A percentile compares a stretch with the other conserved stretches of the same genome.
phyloP scores from a whole-genome alignment of 116 monocot species.

The Dioscorea cayenensis region DNA sequence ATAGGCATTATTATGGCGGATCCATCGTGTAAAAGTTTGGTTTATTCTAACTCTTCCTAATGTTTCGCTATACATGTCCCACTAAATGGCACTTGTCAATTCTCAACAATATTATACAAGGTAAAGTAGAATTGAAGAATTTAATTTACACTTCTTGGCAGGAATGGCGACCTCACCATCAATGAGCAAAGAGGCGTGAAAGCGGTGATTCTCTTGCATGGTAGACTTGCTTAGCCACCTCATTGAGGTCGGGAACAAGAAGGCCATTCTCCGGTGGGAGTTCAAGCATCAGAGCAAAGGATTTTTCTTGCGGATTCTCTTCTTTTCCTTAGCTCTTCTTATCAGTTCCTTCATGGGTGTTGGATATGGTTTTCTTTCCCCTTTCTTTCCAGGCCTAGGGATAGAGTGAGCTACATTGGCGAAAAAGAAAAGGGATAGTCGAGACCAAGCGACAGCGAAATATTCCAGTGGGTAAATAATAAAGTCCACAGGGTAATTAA shows the following conservation, averaged over 20 bases:
- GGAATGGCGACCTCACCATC: conserved; percentile 21
- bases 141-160: conserved; percentile 27
- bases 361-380: conserved; percentile 67
- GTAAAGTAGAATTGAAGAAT: too few species aligned
- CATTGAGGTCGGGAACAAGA: conserved; percentile 46
- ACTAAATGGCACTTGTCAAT: too few species aligned
- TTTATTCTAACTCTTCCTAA: too few species aligned
- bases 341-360: conserved; percentile 62
- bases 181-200: conserved; percentile 23
- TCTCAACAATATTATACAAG: too few species aligned
- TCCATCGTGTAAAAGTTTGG: too few species aligned
- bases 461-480: too few species aligned
- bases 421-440: too few species aligned
- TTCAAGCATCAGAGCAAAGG: conserved; percentile 48
- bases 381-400: conserved; percentile 47
- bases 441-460: too few species aligned
- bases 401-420: too few species aligned
- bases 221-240: conserved; percentile 48
- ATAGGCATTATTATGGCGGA: too few species aligned
- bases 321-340: conserved; percentile 49
- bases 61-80: too few species aligned
- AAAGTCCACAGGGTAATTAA: too few species aligned
- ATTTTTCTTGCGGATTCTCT: conserved; percentile 38
- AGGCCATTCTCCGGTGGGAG: conserved; percentile 65
- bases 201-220: conserved; percentile 27